Percentiles rank a stretch among this genome's conserved stretches.
These are phyloP conservation scores for Penicillium parvum DNA, from an alignment of 495 filamentous ascomycete genomes.

Conservation along the genomic window DNA sequence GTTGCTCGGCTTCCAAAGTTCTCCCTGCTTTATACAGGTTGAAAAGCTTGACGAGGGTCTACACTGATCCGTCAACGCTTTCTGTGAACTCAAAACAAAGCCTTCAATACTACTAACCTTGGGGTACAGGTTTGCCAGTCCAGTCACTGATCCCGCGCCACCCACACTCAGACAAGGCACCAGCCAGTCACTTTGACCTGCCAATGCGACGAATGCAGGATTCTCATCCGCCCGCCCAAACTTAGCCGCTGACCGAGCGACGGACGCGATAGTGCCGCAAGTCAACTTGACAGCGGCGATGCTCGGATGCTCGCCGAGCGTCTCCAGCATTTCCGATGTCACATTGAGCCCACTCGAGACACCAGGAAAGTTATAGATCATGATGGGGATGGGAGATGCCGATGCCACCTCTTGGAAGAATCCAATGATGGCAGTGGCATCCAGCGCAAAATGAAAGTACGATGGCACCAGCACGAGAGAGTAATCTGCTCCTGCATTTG, in stretches of 20 bases:
- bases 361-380: constrained; percentile 83
- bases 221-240: constrained; percentile 6
- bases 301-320: constrained; percentile 8
- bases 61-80: neutral
- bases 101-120: constrained; percentile 5
- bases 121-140: constrained; percentile 7
- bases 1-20: constrained; percentile 28
- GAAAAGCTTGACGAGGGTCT: constrained; percentile 27
- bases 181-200: constrained; percentile 10
- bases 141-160: constrained; percentile 9
- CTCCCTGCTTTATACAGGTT: constrained; percentile 30
- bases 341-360: constrained; percentile 72
- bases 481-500: constrained; percentile 65
- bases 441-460: constrained; percentile 64
- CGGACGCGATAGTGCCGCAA: constrained; percentile 10
- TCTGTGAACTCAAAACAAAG: too few species aligned
- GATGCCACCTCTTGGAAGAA: constrained; percentile 71
- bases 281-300: constrained; percentile 11
- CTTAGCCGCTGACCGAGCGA: constrained; percentile 6
- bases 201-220: constrained; percentile 3
- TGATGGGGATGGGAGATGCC: constrained; percentile 66
- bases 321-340: constrained; percentile 9
- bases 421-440: constrained; percentile 48
- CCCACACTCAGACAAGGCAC: constrained; percentile 7
- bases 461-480: constrained; percentile 70